These are phyloP conservation scores for Capsicum rhomboideum DNA, from an alignment of 257 asterid species.

Conservation along the genomic window DNA sequence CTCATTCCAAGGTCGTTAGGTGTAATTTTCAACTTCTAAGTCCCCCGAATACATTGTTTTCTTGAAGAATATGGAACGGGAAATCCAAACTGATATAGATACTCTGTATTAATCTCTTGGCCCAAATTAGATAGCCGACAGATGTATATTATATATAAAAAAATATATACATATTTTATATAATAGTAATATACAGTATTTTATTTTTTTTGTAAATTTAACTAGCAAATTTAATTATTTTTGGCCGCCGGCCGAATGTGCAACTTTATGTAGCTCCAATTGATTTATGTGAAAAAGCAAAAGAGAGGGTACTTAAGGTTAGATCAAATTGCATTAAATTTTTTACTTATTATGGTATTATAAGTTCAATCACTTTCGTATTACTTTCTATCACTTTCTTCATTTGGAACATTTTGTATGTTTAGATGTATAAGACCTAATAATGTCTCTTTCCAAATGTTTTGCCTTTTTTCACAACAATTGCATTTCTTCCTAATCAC, in stretches of 20 bases:
- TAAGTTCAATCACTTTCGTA: neutral
- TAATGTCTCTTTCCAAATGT: neutral
- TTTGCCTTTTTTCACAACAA: neutral
- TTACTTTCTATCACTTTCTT: neutral
- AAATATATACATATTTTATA: neutral
- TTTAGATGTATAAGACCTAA: neutral
- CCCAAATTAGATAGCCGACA: neutral
- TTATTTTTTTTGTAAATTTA: too few species aligned
- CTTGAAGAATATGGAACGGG: neutral
- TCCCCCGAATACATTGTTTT: neutral
- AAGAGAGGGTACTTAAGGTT: neutral
- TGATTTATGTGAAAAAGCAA: neutral
- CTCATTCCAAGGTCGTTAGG: neutral
- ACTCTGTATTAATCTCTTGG: neutral
- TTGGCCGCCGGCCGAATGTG: too few species aligned
- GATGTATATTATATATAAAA: too few species aligned
- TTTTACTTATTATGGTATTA: neutral
- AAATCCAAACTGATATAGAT: neutral
- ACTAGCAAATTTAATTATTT: too few species aligned
- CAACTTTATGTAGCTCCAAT: neutral
- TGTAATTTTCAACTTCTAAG: neutral
- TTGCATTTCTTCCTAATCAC: neutral
- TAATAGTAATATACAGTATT: too few species aligned
- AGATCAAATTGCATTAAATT: neutral
- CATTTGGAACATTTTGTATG: neutral